Evolutionary conservation across 805 yeast species (phyloP), one percentile per base, ranked within the genome.

Genomic region (Lachancea mirantina): DNA sequence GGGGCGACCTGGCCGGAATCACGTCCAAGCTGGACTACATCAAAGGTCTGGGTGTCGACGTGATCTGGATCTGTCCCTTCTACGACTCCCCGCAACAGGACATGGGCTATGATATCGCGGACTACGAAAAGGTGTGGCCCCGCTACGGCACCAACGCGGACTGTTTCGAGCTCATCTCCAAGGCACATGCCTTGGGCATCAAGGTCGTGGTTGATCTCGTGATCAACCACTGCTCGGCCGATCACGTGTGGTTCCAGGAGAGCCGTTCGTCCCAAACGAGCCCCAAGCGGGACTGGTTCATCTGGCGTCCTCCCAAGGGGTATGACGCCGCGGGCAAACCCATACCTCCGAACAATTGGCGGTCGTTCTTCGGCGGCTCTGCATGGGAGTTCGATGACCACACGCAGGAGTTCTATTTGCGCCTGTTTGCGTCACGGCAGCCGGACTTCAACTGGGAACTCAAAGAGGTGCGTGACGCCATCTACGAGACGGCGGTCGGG

Each of bases 401-500:
- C 3, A 71, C 77, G 8, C 62, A 65, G 27, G 77, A 74, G 53
- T 74, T 72, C 58, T 74, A 73, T 54, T 55, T 74, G 43, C 67
- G 64, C 31, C 56, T 73, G 35, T 74, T 72, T 52, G 75, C 76
- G n/a, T 55, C 52, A 32, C 49, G 65, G 15, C 80, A 74, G 54
- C 78, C 78, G 10, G 79, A 74, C 45, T 59, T 74, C 46, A 74
- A 73, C 56, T 74, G 79, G 80, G 78, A 74, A 43, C 71, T 66
- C 45, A 49, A 43, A 35, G 51, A 43, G 23, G 38, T 46, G n/a
- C 38, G 57, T 34, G 32, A 41, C 5, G 55, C 50, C 5, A 46
- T 72, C 35, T 69, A 69, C 52, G 57, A 68, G 23, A 49, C 58
- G 15, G 74, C 76, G 8, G 53, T 72, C 41, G 54, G 54, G 23